phyloP scores from a whole-genome alignment of 148 eudicot species.

The Silene uniflora region DNA sequence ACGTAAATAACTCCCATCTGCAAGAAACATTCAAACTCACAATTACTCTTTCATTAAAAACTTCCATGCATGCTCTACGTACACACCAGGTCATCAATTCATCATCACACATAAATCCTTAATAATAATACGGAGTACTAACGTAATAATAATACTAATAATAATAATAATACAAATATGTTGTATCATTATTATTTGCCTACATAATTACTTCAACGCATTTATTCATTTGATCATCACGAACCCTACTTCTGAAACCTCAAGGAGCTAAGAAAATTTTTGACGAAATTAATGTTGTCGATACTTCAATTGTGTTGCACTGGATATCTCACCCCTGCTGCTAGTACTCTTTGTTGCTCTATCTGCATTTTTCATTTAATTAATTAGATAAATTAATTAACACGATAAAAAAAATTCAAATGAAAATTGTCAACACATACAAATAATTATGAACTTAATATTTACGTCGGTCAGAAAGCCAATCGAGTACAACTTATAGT shows the following conservation, averaged over 20 bases:
- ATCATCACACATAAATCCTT: too few relatives aligned
- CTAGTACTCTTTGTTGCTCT: slow-evolving; percentile 77
- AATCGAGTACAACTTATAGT: too few relatives aligned
- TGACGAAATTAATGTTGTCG: background rate
- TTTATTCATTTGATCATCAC: too few relatives aligned
- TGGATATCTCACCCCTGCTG: slow-evolving; percentile 74
- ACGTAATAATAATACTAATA: background rate
- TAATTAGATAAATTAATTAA: background rate
- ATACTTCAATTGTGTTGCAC: slow-evolving; percentile 31
- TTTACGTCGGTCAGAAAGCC: too few relatives aligned
- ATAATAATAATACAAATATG: background rate
- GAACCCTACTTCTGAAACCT: too few relatives aligned
- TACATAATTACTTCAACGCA: background rate
- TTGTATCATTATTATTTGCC: background rate
- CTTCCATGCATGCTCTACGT: background rate
- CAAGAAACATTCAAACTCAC: background rate
- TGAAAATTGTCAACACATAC: background rate
- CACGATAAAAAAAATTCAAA: background rate
- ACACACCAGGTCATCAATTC: background rate
- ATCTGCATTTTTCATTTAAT: slow-evolving; percentile 43
- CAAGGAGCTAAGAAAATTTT: too few relatives aligned
- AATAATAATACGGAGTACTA: too few relatives aligned
- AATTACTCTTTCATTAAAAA: background rate
- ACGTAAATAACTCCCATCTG: background rate
- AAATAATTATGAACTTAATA: background rate